These are phyloP conservation scores for Trichoderma simmonsii DNA, from an alignment of 2,329 filamentous ascomycete genomes.

Conservation along the genomic window DNA sequence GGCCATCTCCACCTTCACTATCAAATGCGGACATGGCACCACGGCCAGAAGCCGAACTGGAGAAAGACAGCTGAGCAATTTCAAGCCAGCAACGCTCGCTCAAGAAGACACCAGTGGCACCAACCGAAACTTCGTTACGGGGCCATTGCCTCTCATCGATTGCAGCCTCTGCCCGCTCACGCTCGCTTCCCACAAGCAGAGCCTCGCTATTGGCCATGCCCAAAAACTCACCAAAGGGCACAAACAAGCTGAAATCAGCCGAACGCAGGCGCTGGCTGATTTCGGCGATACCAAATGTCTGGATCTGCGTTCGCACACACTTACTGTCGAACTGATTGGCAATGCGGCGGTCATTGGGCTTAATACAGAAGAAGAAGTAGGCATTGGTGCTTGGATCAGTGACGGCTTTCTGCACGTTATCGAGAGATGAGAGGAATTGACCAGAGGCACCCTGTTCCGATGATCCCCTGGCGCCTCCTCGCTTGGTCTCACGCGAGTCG, in stretches of 20 bases:
- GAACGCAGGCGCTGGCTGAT: conserved; percentile 91
- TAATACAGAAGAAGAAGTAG: conserved; percentile 96
- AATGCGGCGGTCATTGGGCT: conserved; percentile 94
- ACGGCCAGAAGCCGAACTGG: conserved; percentile 48
- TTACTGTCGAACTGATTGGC: conserved; percentile 99
- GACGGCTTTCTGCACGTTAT: conserved; percentile 86
- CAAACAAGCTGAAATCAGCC: conserved; percentile 91
- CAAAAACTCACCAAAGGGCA: conserved; percentile 94
- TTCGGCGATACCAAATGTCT: conserved; percentile 93
- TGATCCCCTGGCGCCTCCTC: conserved; percentile 22
- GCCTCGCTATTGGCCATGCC: conserved; percentile 81
- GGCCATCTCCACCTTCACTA: conserved; percentile 60
- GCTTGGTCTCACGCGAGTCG: conserved; percentile 45
- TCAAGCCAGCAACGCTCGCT: conserved; percentile 96
- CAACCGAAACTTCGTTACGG: conserved; percentile 82
- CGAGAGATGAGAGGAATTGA: conserved; percentile 84
- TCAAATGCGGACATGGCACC: conserved; percentile 46
- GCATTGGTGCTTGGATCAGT: conserved; percentile 80
- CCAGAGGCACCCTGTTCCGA: conserved; percentile 83
- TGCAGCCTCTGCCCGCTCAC: conserved; percentile 86
- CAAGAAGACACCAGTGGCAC: conserved; percentile 89
- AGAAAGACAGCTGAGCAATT: conserved; percentile 71
- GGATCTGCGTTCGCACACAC: conserved; percentile 89
- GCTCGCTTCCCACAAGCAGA: conserved; percentile 85
- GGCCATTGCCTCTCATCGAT: conserved; percentile 92